Conservation (phyloP, 1,139 yeast species). For the Candida tropicalis region DNA sequence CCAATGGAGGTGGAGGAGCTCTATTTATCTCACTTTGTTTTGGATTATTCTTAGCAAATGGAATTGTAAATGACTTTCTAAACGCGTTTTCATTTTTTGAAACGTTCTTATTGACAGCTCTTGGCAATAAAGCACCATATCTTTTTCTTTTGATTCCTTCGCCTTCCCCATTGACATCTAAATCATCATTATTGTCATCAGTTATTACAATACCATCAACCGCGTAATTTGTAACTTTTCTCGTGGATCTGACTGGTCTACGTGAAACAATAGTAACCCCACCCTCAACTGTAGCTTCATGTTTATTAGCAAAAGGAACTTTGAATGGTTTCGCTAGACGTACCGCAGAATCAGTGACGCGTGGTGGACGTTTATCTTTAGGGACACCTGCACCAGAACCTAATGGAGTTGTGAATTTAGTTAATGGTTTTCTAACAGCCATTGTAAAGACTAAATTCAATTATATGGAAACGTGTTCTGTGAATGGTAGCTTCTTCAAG, state of each 20-base stretch:
- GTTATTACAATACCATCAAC: slow-evolving; percentile 21
- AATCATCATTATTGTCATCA: slow-evolving; percentile 20
- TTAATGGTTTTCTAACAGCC: slow-evolving; percentile 39
- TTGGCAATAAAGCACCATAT: slow-evolving; percentile 55
- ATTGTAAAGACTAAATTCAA: slow-evolving; percentile 15
- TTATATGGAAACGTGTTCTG: not conserved
- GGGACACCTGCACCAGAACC: slow-evolving; percentile 52
- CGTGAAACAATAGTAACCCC: slow-evolving; percentile 18
- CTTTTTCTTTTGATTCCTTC: slow-evolving; percentile 28
- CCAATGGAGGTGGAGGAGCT: slow-evolving; percentile 76
- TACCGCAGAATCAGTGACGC: slow-evolving; percentile 36
- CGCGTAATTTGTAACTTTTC: slow-evolving; percentile 31
- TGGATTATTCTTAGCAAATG: slow-evolving; percentile 42
- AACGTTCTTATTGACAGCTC: slow-evolving; percentile 31
- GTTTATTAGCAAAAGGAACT: slow-evolving; percentile 41
- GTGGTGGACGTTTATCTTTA: slow-evolving; percentile 43
- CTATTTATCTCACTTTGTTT: slow-evolving; percentile 25
- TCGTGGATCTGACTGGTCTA: slow-evolving; percentile 24
- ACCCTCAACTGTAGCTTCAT: slow-evolving; percentile 16
- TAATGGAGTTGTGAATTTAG: slow-evolving; percentile 44
- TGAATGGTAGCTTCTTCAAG: not conserved
- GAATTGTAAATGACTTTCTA: slow-evolving; percentile 51
- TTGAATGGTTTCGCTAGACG: slow-evolving; percentile 44
- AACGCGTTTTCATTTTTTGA: slow-evolving; percentile 37
- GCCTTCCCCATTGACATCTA: slow-evolving; percentile 31